These are phyloP conservation scores for Termitomyces sp. DNA, from an alignment of 768 basidiomycete genomes.

Conservation along the genomic window DNA sequence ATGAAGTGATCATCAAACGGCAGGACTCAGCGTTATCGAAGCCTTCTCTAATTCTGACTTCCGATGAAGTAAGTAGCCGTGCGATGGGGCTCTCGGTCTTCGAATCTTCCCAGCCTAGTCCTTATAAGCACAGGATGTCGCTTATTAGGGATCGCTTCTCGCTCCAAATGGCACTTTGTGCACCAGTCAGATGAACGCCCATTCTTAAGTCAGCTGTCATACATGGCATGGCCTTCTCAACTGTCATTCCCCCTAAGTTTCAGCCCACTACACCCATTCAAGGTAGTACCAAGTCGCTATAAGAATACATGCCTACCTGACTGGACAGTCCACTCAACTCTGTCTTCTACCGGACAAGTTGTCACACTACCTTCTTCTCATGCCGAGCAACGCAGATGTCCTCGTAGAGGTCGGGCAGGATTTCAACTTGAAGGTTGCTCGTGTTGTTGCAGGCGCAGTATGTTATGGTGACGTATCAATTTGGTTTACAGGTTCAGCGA, in stretches of 20 bases:
- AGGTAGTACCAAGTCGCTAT: background rate
- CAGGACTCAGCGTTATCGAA: background rate
- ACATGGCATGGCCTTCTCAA: background rate
- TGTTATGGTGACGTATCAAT: slow-evolving; percentile 16
- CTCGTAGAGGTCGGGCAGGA: slow-evolving; percentile 16
- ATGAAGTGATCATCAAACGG: background rate
- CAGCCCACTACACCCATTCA: background rate
- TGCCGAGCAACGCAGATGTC: slow-evolving; percentile 17
- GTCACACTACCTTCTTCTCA: background rate
- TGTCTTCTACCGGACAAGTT: too few relatives aligned
- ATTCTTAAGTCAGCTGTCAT: too few relatives aligned
- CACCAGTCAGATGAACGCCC: background rate
- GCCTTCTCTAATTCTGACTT: too few relatives aligned
- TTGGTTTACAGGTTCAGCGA: background rate
- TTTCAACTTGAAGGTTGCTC: slow-evolving; percentile 19
- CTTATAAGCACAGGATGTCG: background rate
- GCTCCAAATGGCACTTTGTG: background rate
- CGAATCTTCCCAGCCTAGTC: background rate
- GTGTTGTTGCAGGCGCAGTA: slow-evolving; percentile 17
- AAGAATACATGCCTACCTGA: background rate
- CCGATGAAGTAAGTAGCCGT: too few relatives aligned
- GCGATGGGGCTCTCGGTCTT: background rate
- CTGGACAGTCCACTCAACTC: background rate
- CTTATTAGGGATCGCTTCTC: background rate
- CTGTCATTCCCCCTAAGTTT: background rate